A percentile compares a stretch with the other conserved stretches of the same genome.
Conservation (phyloP, 2,329 filamentous ascomycete genomes). For the Trichoderma aggressivum region DNA sequence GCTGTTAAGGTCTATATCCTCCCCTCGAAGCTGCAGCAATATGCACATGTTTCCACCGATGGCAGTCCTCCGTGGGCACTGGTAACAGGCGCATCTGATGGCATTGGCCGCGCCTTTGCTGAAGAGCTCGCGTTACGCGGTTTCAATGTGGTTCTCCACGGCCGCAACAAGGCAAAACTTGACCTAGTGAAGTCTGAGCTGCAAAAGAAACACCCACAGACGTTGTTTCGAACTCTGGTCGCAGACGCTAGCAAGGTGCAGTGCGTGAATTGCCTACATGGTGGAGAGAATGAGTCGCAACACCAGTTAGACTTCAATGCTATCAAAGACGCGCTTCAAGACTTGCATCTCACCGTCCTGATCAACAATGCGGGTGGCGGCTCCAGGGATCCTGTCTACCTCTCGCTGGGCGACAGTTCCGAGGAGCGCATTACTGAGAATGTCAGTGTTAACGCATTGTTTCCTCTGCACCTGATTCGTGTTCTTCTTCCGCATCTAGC, state of each 20-base stretch:
- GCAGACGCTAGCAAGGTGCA: constrained; percentile 38
- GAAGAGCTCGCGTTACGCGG: constrained; percentile 48
- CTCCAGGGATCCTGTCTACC: constrained; percentile 30
- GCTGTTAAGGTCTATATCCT: background rate
- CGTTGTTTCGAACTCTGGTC: constrained; percentile 39
- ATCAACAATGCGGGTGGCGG: constrained; percentile 54
- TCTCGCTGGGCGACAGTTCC: constrained; percentile 35
- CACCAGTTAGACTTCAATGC: constrained; percentile 21
- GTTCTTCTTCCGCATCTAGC: constrained; percentile 41
- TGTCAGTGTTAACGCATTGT: constrained; percentile 47
- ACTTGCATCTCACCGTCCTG: constrained; percentile 48
- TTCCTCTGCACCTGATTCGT: constrained; percentile 47
- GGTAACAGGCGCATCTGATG: constrained; percentile 53
- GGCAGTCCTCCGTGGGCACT: constrained; percentile 39
- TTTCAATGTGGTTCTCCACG: constrained; percentile 57
- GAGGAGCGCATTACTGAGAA: constrained; percentile 37
- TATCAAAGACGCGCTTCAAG: constrained; percentile 22
- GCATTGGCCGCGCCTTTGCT: constrained; percentile 51
- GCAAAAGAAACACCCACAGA: constrained; percentile 35
- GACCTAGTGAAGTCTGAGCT: constrained; percentile 40
- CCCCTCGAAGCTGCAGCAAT: background rate
- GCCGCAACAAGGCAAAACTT: constrained; percentile 51
- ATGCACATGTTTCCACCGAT: background rate
- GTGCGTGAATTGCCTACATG: background rate
- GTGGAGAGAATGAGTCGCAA: background rate